Evolutionary conservation across 352 stramenopile genomes (phyloP), one percentile per base, ranked within the genome.

Genomic region (Pythium plurisporium): DNA sequence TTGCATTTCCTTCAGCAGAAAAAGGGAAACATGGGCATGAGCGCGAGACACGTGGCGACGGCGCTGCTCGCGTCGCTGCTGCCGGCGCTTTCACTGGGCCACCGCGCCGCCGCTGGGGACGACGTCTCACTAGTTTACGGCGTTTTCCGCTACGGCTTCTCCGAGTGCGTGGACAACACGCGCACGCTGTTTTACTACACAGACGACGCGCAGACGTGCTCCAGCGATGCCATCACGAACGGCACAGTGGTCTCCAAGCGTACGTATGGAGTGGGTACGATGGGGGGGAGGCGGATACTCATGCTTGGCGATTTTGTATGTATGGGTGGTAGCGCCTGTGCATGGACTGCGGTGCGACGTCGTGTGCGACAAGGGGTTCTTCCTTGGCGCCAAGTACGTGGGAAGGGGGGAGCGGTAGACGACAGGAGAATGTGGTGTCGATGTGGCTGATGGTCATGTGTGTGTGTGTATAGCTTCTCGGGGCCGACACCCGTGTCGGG

Each of bases 181-280:
- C 83, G 79, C 40, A 74, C 80, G 58, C 72, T 94, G 33, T 94
- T 71, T 54, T 94, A 82, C 70, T 91, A 82, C 67, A 70, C 79
- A 10, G 71, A 88, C 29, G 63, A 66, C 20, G 57, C 62, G 22
- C 64, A 54, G 20, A 89, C 72, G 36, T 94, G 83, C 42, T 38
- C 34, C n/a, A 59, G 69, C 17, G 71, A 74, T 43, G 43, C 43
- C 3, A 20, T 30, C 30, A 31, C 48, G 9, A 74, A 77, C 54
- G 40, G 46, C 11, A 63, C 53, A 22, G 9, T 60, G n/a, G 44
- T 84, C 61, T 63, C 70, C 27, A 82, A 83, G 56, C 74, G 74
- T 88, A 76, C 51, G 60, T 48, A 10, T 37, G 17, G 12, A 37
- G 3, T 37, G 17, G 12, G 17, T 17, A 19, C 22, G 6, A 42